phyloP scores from a whole-genome alignment of 2,329 filamentous ascomycete genomes.

The Paecilomyces fulvus region DNA sequence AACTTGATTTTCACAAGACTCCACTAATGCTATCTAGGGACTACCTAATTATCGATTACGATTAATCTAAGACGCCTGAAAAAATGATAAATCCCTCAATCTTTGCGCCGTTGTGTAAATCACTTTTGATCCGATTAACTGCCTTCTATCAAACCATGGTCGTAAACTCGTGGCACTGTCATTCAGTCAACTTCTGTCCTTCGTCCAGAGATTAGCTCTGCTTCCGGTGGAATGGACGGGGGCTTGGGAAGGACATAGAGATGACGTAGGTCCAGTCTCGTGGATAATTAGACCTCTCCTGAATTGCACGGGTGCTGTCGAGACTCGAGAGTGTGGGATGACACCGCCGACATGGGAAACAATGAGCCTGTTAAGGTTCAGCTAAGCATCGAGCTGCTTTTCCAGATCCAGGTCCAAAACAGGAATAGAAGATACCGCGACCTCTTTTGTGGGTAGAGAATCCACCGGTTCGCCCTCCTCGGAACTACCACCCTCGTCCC shows the following conservation, averaged over 20 bases:
- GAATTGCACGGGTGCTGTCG: background rate
- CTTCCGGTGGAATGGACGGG: background rate
- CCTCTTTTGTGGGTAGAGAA: conserved; percentile 6
- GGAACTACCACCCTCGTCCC: conserved; percentile 8
- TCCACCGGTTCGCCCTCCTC: conserved; percentile 7
- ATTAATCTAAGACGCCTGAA: background rate
- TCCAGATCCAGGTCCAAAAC: background rate
- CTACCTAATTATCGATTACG: background rate
- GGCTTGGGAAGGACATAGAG: background rate
- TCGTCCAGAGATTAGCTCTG: background rate
- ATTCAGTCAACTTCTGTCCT: background rate
- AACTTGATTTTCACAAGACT: background rate
- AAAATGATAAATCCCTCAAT: background rate
- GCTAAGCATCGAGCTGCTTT: conserved; percentile 1
- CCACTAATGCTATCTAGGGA: background rate
- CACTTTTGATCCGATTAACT: background rate
- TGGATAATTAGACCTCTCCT: background rate
- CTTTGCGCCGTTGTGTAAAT: background rate
- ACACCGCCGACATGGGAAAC: background rate
- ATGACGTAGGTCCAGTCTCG: background rate
- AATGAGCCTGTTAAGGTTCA: background rate
- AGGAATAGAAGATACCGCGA: conserved; percentile 3
- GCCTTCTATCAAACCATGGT: background rate
- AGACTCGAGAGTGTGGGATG: background rate
- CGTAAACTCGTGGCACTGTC: background rate